phyloP scores from a whole-genome alignment of 176 grass and related monocot genomes.

The Carex littledalei region DNA sequence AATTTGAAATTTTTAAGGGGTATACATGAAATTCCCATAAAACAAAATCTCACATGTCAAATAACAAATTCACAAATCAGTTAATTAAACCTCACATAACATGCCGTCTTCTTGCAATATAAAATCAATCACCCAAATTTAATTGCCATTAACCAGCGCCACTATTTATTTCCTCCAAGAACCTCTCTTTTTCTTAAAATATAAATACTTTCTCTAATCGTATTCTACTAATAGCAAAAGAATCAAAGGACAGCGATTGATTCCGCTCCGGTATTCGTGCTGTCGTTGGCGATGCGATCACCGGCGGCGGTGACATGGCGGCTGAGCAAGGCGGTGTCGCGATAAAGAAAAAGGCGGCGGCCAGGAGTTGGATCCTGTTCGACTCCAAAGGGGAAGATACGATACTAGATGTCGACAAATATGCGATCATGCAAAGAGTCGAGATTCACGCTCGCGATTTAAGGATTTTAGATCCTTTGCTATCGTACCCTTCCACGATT shows the following conservation, averaged over 20 bases:
- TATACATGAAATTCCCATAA: no score
- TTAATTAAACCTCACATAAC: no score
- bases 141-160: not conserved
- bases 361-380: slow-evolving; percentile 88
- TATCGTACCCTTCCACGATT: slow-evolving; percentile 96
- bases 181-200: not conserved
- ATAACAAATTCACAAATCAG: no score
- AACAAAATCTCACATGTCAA: no score
- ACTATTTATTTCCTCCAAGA: not conserved
- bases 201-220: not conserved
- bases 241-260: not conserved
- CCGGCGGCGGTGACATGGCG: slow-evolving; percentile 42
- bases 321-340: slow-evolving; percentile 19
- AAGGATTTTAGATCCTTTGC: slow-evolving; percentile 87
- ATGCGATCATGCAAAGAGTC: slow-evolving; percentile 93
- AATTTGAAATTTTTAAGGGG: no score
- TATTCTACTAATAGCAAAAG: not conserved
- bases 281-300: slow-evolving; percentile 60
- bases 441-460: slow-evolving; percentile 96
- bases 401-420: slow-evolving; percentile 89
- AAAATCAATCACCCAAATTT: not conserved
- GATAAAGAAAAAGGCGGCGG: slow-evolving; percentile 54
- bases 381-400: slow-evolving; percentile 57
- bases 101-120: no score
- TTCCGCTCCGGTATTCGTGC: not conserved